Percentiles rank a stretch among this genome's conserved stretches.
phyloP scores from a whole-genome alignment of 164 flowering plant species.

The Warburgia ugandensis region DNA sequence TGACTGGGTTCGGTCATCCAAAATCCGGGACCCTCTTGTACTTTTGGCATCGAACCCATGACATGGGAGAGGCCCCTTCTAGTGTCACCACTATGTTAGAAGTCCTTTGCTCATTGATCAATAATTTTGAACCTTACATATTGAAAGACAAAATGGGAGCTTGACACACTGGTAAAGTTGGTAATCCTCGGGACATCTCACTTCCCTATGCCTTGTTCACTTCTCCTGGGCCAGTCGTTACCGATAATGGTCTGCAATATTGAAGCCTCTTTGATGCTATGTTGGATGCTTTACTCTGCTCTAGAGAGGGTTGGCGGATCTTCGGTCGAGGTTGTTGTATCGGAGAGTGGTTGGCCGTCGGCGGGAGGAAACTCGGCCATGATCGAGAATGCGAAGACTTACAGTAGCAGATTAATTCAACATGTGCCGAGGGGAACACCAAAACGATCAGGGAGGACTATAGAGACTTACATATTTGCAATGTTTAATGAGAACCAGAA shows the following conservation, averaged over 20 bases:
- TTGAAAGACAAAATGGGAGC: no score
- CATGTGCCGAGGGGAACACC: conserved; percentile 1
- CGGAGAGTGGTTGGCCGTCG: conserved; percentile 6
- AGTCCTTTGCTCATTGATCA: no score
- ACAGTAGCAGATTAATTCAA: not conserved
- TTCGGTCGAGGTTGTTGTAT: not conserved
- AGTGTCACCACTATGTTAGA: no score
- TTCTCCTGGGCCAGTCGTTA: not conserved
- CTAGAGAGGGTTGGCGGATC: conserved; percentile 6
- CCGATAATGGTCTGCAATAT: not conserved
- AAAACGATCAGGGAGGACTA: not conserved
- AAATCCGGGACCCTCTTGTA: no score
- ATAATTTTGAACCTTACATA: no score
- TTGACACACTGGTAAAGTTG: no score
- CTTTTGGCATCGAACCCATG: no score
- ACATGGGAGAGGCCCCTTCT: no score
- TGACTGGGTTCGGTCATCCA: no score
- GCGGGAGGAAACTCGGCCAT: not conserved
- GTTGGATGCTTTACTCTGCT: conserved; percentile 9
- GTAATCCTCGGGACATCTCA: not conserved
- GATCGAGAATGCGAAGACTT: not conserved
- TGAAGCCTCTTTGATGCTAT: conserved; percentile 11
- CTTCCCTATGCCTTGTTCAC: conserved; percentile 2
- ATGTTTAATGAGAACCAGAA: conserved; percentile 4
- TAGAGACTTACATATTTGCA: conserved; percentile 1